Base-by-base conservation (phyloP, 345 rosid genomes). In the rapeseed (Brassica napus) region DNA sequence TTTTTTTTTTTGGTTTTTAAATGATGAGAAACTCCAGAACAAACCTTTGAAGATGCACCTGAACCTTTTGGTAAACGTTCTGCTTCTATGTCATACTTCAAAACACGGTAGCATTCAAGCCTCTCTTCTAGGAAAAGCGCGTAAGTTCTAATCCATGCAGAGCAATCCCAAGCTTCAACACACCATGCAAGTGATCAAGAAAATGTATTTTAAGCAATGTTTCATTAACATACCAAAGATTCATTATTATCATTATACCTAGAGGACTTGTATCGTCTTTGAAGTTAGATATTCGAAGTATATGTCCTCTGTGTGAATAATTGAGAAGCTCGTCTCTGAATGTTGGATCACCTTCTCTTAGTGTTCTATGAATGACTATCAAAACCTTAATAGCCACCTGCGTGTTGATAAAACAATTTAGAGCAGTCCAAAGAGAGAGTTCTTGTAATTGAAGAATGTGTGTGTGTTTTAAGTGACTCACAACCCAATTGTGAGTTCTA, bases 281-380 rank as follows among this genome's bases (percentile, higher is more conserved):
- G 84, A 95, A 95, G 87, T 95, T 97, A 26, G 97, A 83, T 90
- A 95, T 91, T 74, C 90, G 87, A 23, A 95, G 98, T 89, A 95
- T 87, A 76, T 93, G 98, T 82, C 72, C 88, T 83, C 92, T 86
- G 81, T 88, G 94, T n/a, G 97, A 94, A 79, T 95, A 95, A 69
- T 91, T 93, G 26, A 91, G 91, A 75, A 95, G 87, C 83, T 95
- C 99, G 82, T 93, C 99, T 67, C 91, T 97, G 47, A 95, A 93
- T 14, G 97, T 91, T 11, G 96, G 96, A 82, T 95, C 99, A 80
- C 94, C 98, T 88, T 95, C 99, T 83, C 97, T 91, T 81, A 95
- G 68, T 81, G 99, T 94, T 81, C 99, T 97, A 69, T 95, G 99
- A 82, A 95, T 93, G 35, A 93, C 90, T 24, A 95, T 64, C 71